Evolutionary conservation across 345 rosid species (phyloP).

Genomic region (Eucalyptus erythrocorys): DNA sequence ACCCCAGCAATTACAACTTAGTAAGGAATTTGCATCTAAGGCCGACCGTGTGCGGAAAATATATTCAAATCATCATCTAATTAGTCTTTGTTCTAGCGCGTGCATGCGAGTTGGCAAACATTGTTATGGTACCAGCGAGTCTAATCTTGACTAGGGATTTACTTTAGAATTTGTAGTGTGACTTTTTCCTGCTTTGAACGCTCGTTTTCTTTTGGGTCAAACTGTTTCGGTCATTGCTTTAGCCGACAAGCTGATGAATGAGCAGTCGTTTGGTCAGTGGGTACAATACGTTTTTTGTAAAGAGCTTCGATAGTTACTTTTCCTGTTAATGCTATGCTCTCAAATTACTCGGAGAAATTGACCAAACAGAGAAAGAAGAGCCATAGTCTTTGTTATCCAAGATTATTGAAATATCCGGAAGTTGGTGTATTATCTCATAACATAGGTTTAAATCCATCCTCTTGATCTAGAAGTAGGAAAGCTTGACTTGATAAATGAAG

Average conservation of each 20-base stretch:
- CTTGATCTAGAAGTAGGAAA: background rate
- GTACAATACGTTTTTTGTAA: background rate
- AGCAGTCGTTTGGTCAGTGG: background rate
- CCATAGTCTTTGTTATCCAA: background rate
- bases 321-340: background rate
- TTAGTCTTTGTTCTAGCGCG: background rate
- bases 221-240: background rate
- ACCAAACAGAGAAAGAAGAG: background rate
- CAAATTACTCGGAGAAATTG: background rate
- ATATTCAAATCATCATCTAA: background rate
- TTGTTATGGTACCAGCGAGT: background rate
- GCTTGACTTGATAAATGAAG: background rate
- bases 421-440: background rate
- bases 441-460: background rate
- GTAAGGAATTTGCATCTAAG: background rate
- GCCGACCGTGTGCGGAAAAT: background rate
- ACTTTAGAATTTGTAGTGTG: background rate
- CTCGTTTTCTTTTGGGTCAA: background rate
- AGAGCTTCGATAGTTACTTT: background rate
- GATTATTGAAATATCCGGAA: background rate
- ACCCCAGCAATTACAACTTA: background rate
- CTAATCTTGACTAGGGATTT: background rate
- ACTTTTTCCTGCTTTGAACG: background rate
- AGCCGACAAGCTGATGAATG: background rate
- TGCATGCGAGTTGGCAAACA: background rate